Conservation (phyloP, 176 grass and related monocot species). For the Rhynchospora pubera region DNA sequence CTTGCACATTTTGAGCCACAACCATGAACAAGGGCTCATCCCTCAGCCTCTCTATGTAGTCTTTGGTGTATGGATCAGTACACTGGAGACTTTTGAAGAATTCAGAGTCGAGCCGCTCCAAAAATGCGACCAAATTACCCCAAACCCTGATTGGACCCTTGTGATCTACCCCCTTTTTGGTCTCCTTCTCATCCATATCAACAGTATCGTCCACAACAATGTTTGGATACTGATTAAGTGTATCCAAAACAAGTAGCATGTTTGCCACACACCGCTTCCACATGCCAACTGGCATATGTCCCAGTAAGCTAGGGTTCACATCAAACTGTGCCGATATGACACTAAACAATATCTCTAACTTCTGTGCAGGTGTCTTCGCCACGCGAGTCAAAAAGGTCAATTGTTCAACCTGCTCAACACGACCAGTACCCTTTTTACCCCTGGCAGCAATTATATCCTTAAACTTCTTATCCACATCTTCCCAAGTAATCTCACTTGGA, state of each 20-base stretch:
- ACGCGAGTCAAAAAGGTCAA: conserved; percentile 79
- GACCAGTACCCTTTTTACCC: conserved; percentile 88
- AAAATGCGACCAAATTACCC: conserved; percentile 79
- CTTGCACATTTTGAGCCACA: conserved; percentile 86
- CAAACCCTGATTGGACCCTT: conserved; percentile 60
- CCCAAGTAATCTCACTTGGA: conserved; percentile 94
- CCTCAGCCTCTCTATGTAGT: conserved; percentile 90
- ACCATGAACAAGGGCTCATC: conserved; percentile 89
- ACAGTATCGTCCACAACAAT: conserved; percentile 72
- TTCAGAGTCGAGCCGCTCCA: conserved; percentile 84
- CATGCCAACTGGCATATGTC: conserved; percentile 82
- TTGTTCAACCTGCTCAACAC: conserved; percentile 90
- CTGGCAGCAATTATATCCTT: conserved; percentile 89
- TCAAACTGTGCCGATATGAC: conserved; percentile 98
- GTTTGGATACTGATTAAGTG: conserved; percentile 81
- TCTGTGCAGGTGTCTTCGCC: conserved; percentile 97
- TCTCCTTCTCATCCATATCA: conserved; percentile 74
- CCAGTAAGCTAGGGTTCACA: conserved; percentile 89
- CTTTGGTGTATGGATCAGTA: conserved; percentile 76
- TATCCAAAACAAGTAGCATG: conserved; percentile 84
- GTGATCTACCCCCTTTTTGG: conserved; percentile 65
- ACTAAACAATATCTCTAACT: conserved; percentile 84
- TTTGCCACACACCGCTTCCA: conserved; percentile 94
- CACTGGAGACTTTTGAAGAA: conserved; percentile 88
- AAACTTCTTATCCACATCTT: conserved; percentile 78